Base-by-base conservation (phyloP, 371 early-diverging fungal species). In the Mucor circinelloides region DNA sequence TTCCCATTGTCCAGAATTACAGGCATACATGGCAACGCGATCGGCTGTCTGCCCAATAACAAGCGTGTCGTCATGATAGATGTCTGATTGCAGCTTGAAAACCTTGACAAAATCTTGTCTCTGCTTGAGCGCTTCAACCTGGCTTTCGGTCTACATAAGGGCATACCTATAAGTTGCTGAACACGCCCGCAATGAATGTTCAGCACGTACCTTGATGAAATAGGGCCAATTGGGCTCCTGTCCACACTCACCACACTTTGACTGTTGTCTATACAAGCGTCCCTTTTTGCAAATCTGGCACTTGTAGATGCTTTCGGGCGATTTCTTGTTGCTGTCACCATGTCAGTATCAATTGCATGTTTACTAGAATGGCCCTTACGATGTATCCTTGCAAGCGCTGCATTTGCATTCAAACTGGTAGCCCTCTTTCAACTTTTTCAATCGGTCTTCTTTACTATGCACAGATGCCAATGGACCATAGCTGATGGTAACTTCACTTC, bases 321-420 rank as follows among this genome's bases (percentile, higher is more conserved):
- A 21, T 12, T 55, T 31, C 13, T 21, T 52, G 6, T 66, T 58
- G 13, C 17, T 19, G 27, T 3, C 13, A 52, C 27, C 12, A 32
- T n/a, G 21, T 6, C 3, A 17, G 25, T 32, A 56, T 36, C 7
- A 27, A 15, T 17, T 17, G 7, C 7, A 7, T 13, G 13, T 13
- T 36, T 36, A 1, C 8, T 12, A 12, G 36, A 13, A 19, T 17
- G 46, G 46, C 17, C 4, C 50, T 34, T 64, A 71, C 77, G 63
- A 55, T 6, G 60, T 17, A 21, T 42, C 31, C 17, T 28, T 40
- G 25, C 80, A 79, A 1, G 72, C 59, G 19, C 19, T 58, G 38
- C 80, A 80, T 7, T 68, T 17, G 52, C 80, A 80, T 2, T 71
- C 60, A 58, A 80, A 80, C 28, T 70, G 67, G 46, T 80, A 80